Percentiles rank a stretch among this genome's conserved stretches.
Evolutionary conservation across 2,329 filamentous ascomycete species (phyloP).

Genomic region (Colletotrichum sp.): DNA sequence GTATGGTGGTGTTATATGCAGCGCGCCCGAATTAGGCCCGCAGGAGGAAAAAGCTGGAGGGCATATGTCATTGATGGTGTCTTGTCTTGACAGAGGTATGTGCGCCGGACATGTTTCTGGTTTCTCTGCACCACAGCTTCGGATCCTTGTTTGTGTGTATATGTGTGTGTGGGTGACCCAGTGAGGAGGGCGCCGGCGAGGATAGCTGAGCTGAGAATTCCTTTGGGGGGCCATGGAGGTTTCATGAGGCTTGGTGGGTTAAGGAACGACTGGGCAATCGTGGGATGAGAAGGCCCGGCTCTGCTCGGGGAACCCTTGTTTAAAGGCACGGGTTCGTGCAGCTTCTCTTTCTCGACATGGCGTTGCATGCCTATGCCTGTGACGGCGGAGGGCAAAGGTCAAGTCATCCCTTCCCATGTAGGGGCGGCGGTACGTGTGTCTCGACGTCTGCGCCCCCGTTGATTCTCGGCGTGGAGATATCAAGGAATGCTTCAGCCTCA

Average conservation of each 20-base stretch:
- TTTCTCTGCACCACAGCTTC: background rate
- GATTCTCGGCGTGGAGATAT: background rate
- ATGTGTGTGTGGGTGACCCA: background rate
- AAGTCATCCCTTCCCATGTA: background rate
- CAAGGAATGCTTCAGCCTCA: background rate
- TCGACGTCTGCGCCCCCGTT: background rate
- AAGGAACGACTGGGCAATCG: background rate
- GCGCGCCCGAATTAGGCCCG: background rate
- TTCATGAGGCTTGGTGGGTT: constrained; percentile 1
- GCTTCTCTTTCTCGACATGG: background rate
- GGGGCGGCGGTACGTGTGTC: background rate
- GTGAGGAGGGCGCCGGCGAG: background rate
- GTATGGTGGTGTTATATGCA: background rate
- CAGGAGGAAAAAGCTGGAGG: background rate
- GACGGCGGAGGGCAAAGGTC: background rate
- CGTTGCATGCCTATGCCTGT: background rate
- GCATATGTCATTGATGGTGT: background rate
- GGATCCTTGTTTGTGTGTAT: background rate
- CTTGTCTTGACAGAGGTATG: background rate
- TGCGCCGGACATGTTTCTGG: background rate
- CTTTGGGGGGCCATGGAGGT: background rate
- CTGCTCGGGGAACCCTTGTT: background rate
- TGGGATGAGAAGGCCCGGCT: background rate
- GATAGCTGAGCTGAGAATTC: background rate
- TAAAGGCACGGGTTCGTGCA: background rate